Evolutionary conservation across 1,139 yeast species (phyloP).

Genomic region (Chernovozyma sophiae-reginae): DNA sequence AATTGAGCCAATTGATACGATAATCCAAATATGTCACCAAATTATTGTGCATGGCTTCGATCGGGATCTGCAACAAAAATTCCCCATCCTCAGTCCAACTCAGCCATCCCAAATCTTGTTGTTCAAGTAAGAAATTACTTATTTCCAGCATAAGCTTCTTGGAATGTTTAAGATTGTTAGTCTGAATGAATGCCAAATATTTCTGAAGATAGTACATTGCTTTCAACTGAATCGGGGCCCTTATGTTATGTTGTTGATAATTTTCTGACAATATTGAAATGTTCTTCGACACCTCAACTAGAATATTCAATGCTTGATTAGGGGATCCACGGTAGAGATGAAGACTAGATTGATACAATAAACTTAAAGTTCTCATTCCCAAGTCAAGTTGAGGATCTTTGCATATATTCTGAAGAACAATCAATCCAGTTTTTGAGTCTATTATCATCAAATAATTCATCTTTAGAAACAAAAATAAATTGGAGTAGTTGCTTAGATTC

Average conservation of each 20-base stretch:
- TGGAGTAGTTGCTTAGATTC: constrained; percentile 14
- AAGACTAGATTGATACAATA: constrained; percentile 19
- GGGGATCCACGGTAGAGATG: constrained; percentile 30
- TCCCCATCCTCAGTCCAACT: constrained; percentile 26
- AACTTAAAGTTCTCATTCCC: constrained; percentile 16
- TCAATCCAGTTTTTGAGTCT: constrained; percentile 22
- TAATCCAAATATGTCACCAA: constrained; percentile 5
- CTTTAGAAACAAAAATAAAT: constrained; percentile 26
- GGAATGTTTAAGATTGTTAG: constrained; percentile 18
- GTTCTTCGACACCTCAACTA: background rate
- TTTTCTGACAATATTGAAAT: background rate
- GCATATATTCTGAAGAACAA: constrained; percentile 20
- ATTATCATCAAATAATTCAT: constrained; percentile 22
- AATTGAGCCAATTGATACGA: constrained; percentile 34
- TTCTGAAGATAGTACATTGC: constrained; percentile 25
- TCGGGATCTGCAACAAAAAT: constrained; percentile 9
- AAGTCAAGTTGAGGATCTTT: constrained; percentile 12
- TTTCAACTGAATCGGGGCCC: constrained; percentile 23
- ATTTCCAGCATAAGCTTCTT: constrained; percentile 21
- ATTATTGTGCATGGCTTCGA: background rate
- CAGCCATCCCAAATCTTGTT: constrained; percentile 18
- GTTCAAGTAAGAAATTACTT: constrained; percentile 21
- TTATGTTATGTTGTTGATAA: background rate
- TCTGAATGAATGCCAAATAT: constrained; percentile 20
- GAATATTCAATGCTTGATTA: constrained; percentile 8